A percentile compares a stretch with the other conserved stretches of the same genome.
Conservation (phyloP, 176 grass and related monocot species). For the Panicum miliaceum region DNA sequence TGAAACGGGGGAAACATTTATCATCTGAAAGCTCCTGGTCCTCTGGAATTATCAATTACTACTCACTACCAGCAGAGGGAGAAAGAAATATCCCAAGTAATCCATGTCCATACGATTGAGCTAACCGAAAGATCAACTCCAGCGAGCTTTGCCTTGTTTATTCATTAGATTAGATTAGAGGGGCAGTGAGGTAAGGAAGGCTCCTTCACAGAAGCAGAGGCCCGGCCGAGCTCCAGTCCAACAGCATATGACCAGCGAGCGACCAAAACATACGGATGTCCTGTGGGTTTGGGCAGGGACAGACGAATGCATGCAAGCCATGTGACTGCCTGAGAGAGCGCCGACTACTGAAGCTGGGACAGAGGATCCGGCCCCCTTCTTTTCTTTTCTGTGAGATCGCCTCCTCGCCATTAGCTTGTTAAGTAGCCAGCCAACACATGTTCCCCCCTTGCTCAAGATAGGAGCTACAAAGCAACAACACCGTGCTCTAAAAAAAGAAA, state of each 20-base stretch:
- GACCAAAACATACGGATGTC: neutral
- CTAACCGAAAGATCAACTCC: constrained; percentile 31
- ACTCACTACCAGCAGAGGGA: neutral
- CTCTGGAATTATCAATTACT: constrained; percentile 1
- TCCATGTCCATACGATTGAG: constrained; percentile 47
- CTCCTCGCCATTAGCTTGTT: neutral
- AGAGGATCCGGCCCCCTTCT: neutral
- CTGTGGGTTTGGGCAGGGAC: constrained; percentile 47
- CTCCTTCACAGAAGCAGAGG: constrained; percentile 4
- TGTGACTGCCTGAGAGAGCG: constrained; percentile 12
- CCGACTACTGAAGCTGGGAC: constrained; percentile 15
- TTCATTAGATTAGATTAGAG: neutral
- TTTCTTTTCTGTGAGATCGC: neutral
- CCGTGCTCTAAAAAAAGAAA: constrained; percentile 38
- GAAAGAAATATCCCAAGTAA: neutral
- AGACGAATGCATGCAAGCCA: constrained; percentile 32
- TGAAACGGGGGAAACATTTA: neutral
- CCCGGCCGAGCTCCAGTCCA: neutral
- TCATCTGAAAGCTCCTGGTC: constrained; percentile 36
- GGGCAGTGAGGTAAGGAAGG: neutral
- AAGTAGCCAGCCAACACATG: too few species aligned
- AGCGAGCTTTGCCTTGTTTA: neutral
- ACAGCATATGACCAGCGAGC: constrained; percentile 31
- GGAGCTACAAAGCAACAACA: constrained; percentile 25
- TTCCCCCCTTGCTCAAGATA: constrained; percentile 23